Percentiles rank a stretch among this genome's conserved stretches.
phyloP scores from a whole-genome alignment of 1,284 basidiomycete species.

The Agaricales sp. region DNA sequence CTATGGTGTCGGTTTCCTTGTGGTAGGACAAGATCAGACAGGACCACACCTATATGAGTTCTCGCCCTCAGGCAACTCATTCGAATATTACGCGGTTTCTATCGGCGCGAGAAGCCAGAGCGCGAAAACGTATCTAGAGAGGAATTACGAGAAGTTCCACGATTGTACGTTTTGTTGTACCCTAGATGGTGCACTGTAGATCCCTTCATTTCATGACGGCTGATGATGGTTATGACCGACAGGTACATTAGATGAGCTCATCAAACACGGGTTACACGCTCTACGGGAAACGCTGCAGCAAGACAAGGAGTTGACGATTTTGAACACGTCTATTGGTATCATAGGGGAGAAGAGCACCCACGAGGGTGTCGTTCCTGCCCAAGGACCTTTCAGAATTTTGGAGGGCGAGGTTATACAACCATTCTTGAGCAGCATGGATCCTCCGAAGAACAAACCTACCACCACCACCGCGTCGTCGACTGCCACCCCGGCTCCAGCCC shows the following conservation, averaged over 20 bases:
- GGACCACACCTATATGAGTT: conserved; percentile 99
- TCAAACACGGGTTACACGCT: conserved; percentile 87
- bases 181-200: conserved; percentile 2
- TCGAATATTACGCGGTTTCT: conserved; percentile 98
- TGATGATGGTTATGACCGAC: no score
- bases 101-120: conserved; percentile 97
- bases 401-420: conserved; percentile 67
- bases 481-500: conserved; percentile 21
- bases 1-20: conserved; percentile 98
- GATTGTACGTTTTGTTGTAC: conserved; percentile 49
- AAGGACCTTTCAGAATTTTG: conserved; percentile 66
- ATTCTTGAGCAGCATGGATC: conserved; percentile 64
- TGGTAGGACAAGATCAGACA: conserved; percentile 90
- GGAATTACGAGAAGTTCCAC: conserved; percentile 81
- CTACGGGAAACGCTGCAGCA: conserved; percentile 94
- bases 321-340: conserved; percentile 92
- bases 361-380: conserved; percentile 37
- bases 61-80: conserved; percentile 93
- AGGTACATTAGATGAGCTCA: conserved; percentile 79
- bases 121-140: conserved; percentile 97
- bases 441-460: conserved; percentile 40
- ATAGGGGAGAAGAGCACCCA: conserved; percentile 59
- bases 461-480: conserved; percentile 11
- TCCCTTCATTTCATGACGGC: background rate
- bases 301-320: conserved; percentile 86